Percentiles rank a stretch among this genome's conserved stretches.
Conservation (phyloP, 345 rosid genomes). For the Mercurialis annua region DNA sequence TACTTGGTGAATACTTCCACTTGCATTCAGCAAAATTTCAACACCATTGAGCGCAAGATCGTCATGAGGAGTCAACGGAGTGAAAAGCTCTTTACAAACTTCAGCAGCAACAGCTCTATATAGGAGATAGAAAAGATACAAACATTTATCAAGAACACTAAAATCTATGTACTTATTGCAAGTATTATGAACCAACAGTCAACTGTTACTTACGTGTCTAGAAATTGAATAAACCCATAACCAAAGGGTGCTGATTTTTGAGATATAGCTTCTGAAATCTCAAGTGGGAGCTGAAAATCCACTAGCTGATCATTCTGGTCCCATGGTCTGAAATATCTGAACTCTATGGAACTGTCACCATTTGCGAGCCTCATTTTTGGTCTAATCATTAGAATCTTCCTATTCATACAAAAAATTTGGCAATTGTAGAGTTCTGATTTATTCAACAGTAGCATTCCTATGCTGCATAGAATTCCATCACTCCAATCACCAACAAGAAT, state of each 20-base stretch:
- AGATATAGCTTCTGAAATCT: constrained; percentile 61
- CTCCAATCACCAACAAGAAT: constrained; percentile 77
- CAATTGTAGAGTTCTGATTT: constrained; percentile 95
- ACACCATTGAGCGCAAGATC: constrained; percentile 96
- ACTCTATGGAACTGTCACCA: constrained; percentile 86
- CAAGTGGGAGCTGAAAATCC: constrained; percentile 73
- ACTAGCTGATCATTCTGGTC: constrained; percentile 62
- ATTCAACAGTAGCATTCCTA: constrained; percentile 87
- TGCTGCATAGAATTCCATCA: constrained; percentile 80
- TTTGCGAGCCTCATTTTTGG: constrained; percentile 96
- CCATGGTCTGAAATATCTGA: constrained; percentile 91
- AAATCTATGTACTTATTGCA: neutral
- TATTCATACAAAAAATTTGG: constrained; percentile 79
- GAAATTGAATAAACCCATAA: constrained; percentile 75
- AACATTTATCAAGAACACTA: neutral
- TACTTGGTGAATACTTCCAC: constrained; percentile 92
- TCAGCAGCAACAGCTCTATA: constrained; percentile 90
- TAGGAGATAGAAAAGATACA: neutral
- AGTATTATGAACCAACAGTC: neutral
- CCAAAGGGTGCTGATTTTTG: constrained; percentile 88
- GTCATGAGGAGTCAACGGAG: constrained; percentile 80
- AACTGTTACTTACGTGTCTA: constrained; percentile 61
- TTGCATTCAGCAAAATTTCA: constrained; percentile 95
- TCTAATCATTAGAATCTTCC: constrained; percentile 79
- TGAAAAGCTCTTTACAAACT: constrained; percentile 89